These are phyloP conservation scores for Torulaspora globosa DNA, from an alignment of 1,139 yeast species.

Conservation along the genomic window DNA sequence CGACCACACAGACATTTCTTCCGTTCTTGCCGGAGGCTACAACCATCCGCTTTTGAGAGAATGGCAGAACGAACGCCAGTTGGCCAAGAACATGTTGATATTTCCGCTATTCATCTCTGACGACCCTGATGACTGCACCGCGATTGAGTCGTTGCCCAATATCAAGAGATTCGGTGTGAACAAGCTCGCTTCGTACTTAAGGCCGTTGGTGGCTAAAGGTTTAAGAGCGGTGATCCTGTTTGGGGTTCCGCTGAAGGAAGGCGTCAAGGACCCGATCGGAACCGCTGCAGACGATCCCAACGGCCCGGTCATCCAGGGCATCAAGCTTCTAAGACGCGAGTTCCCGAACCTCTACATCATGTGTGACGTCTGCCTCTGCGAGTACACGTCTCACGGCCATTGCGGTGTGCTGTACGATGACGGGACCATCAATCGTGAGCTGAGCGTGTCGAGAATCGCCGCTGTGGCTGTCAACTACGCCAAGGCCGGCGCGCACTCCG, in stretches of 20 bases:
- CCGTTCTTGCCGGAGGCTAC: constrained; percentile 89
- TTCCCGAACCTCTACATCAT: constrained; percentile 83
- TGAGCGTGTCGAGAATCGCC: constrained; percentile 76
- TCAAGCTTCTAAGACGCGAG: constrained; percentile 54
- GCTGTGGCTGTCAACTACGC: constrained; percentile 96
- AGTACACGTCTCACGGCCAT: constrained; percentile 94
- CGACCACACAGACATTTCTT: constrained; percentile 60
- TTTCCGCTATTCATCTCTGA: constrained; percentile 89
- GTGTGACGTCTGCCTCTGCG: constrained; percentile 96
- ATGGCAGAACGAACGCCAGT: constrained; percentile 87
- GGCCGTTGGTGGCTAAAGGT: constrained; percentile 70
- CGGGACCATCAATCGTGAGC: constrained; percentile 74
- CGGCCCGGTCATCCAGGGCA: constrained; percentile 87
- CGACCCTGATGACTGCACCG: constrained; percentile 70
- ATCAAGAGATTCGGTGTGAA: constrained; percentile 85
- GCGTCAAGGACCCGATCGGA: constrained; percentile 74
- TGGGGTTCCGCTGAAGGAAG: constrained; percentile 80
- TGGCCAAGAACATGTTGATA: constrained; percentile 83
- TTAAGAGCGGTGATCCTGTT: constrained; percentile 79
- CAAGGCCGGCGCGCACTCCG: constrained; percentile 89
- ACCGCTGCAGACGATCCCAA: constrained; percentile 94
- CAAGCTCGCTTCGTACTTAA: constrained; percentile 69
- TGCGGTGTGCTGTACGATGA: constrained; percentile 89
- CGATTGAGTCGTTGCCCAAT: constrained; percentile 75
- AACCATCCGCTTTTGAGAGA: constrained; percentile 82